phyloP scores from a whole-genome alignment of 2,329 filamentous ascomycete species.

The Apiospora malaysiana region DNA sequence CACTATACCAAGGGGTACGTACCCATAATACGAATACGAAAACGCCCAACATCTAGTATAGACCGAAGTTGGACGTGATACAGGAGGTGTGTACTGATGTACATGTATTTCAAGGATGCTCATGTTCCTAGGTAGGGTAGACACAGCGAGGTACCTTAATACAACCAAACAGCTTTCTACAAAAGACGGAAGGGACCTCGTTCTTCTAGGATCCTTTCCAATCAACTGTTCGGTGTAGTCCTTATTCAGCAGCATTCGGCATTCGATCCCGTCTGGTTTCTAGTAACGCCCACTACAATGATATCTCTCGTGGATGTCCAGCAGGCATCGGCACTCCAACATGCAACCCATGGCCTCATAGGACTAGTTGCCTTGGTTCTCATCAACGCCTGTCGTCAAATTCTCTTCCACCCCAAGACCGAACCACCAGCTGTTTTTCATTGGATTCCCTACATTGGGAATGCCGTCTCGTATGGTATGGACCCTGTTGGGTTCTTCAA shows the following conservation, averaged over 20 bases:
- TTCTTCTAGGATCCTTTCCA: neutral
- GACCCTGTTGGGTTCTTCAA: slow-evolving; percentile 74
- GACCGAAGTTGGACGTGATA: too few species aligned
- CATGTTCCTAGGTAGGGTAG: neutral
- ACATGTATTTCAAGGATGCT: too few species aligned
- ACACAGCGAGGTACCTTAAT: neutral
- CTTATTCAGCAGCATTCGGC: neutral
- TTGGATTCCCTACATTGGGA: slow-evolving; percentile 69
- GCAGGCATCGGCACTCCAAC: neutral
- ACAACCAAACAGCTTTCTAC: neutral
- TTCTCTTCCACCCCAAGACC: slow-evolving; percentile 50
- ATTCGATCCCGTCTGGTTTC: neutral
- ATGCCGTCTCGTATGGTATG: slow-evolving; percentile 73
- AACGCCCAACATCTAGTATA: too few species aligned
- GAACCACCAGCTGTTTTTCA: slow-evolving; percentile 63
- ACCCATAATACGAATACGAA: too few species aligned
- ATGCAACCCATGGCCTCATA: neutral
- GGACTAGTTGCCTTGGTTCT: slow-evolving; percentile 16
- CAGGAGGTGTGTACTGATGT: too few species aligned
- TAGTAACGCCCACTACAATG: neutral
- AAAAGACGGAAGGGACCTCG: neutral
- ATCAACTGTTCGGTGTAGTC: neutral
- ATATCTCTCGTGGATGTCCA: neutral
- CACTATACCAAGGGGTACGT: too few species aligned
- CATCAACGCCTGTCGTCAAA: slow-evolving; percentile 29